Percentiles rank a stretch among this genome's conserved stretches.
These are phyloP conservation scores for Colletotrichum sp. DNA, from an alignment of 2,329 filamentous ascomycete genomes.

Conservation along the genomic window DNA sequence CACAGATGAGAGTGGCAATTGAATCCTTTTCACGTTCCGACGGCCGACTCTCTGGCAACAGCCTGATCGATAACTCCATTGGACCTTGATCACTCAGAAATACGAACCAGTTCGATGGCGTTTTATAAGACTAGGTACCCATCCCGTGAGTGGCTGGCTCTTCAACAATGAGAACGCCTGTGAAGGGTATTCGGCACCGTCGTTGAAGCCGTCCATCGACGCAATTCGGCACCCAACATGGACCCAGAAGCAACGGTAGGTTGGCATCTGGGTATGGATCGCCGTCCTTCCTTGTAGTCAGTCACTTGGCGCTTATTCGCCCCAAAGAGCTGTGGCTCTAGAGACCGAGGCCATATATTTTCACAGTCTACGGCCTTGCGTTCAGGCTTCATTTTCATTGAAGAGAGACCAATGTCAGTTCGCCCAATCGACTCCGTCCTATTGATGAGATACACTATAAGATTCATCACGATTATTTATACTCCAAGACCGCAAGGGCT, in stretches of 20 bases:
- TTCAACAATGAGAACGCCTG: background rate
- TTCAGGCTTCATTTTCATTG: too few relatives aligned
- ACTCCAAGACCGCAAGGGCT: accelerated
- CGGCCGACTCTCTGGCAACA: background rate
- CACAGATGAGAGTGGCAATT: background rate
- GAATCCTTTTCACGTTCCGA: background rate
- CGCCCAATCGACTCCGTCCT: too few relatives aligned
- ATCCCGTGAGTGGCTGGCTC: background rate
- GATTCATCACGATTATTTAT: background rate
- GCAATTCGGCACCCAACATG: background rate
- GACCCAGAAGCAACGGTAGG: background rate
- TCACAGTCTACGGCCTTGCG: background rate
- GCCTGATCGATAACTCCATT: accelerated
- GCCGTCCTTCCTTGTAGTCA: background rate
- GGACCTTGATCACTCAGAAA: background rate
- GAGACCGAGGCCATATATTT: background rate
- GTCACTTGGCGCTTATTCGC: background rate
- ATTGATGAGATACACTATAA: background rate
- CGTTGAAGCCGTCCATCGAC: background rate
- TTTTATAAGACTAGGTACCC: background rate
- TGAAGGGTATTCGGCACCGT: background rate
- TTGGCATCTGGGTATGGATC: background rate
- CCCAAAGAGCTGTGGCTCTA: background rate
- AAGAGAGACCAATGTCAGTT: too few relatives aligned
- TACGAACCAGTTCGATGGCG: background rate